A percentile compares a stretch with the other conserved stretches of the same genome.
Conservation (phyloP, 2,329 filamentous ascomycete genomes). For the Ophiostoma quercus region DNA sequence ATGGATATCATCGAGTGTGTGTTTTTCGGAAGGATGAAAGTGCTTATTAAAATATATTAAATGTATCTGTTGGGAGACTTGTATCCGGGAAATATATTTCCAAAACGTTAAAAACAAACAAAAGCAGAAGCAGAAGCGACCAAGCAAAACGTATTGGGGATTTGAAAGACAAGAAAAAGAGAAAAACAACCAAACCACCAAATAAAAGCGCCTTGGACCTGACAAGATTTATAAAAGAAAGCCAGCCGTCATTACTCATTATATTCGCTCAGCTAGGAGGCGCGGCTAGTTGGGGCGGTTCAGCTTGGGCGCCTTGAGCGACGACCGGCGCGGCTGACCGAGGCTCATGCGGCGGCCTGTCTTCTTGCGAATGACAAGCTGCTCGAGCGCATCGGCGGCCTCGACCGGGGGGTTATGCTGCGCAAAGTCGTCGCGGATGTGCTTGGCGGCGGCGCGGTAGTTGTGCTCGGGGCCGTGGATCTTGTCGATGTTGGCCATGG, state of each 20-base stretch:
- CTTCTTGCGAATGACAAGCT: conserved; percentile 18
- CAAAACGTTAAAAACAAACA: too few relatives aligned
- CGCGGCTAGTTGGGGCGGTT: not conserved
- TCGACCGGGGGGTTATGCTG: conserved; percentile 23
- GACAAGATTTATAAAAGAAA: not conserved
- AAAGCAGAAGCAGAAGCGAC: too few relatives aligned
- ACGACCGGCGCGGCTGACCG: not conserved
- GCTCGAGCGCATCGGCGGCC: conserved; percentile 24
- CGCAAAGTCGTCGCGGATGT: conserved; percentile 26
- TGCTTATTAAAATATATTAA: too few relatives aligned
- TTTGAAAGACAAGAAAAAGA: too few relatives aligned
- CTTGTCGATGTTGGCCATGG: not conserved
- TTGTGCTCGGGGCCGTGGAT: conserved; percentile 9
- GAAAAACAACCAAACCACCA: too few relatives aligned
- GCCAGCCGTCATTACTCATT: not conserved
- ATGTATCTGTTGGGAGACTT: too few relatives aligned
- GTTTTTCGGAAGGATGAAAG: too few relatives aligned
- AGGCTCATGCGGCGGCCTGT: not conserved
- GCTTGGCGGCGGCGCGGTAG: conserved; percentile 21
- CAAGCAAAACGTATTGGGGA: too few relatives aligned
- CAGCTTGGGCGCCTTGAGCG: not conserved
- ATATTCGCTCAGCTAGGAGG: not conserved
- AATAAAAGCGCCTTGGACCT: too few relatives aligned
- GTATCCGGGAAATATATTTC: too few relatives aligned
- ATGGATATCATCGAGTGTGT: too few relatives aligned